These are phyloP conservation scores for Lignosus rhinocerotis DNA, from an alignment of 1,284 basidiomycete genomes.

Conservation along the genomic window DNA sequence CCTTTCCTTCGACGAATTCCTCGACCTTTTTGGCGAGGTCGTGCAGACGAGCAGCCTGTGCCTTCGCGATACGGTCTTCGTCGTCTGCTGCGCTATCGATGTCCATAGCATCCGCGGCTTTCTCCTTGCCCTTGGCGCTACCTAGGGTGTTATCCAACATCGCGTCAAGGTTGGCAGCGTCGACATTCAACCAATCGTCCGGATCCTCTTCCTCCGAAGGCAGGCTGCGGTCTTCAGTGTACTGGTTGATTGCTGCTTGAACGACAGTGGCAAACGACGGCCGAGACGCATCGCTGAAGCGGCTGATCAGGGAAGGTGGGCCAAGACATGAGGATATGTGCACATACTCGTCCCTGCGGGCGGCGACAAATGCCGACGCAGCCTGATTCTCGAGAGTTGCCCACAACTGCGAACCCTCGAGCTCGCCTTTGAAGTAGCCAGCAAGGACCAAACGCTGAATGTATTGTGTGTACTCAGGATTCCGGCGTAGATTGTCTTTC, in stretches of 20 bases:
- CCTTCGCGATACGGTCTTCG: slow-evolving; percentile 53
- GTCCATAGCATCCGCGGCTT: slow-evolving; percentile 41
- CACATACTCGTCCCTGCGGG: slow-evolving; percentile 66
- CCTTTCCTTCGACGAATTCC: slow-evolving; percentile 84
- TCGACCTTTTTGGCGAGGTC: slow-evolving; percentile 83
- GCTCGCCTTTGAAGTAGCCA: slow-evolving; percentile 77
- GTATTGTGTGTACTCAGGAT: slow-evolving; percentile 68
- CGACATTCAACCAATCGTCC: slow-evolving; percentile 74
- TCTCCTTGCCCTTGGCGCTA: slow-evolving; percentile 19
- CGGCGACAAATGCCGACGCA: slow-evolving; percentile 61
- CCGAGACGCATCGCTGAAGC: slow-evolving; percentile 55
- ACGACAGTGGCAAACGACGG: slow-evolving; percentile 76
- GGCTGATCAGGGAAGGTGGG: not conserved
- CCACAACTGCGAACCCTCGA: slow-evolving; percentile 79
- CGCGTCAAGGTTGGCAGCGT: slow-evolving; percentile 64
- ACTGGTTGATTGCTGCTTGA: slow-evolving; percentile 57
- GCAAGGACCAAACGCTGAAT: slow-evolving; percentile 60
- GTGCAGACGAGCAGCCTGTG: slow-evolving; percentile 70
- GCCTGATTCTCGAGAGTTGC: slow-evolving; percentile 72
- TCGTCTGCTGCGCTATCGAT: slow-evolving; percentile 40
- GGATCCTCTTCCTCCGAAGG: slow-evolving; percentile 52
- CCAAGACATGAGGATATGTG: not conserved
- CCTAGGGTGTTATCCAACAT: slow-evolving; percentile 51
- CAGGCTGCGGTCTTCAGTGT: slow-evolving; percentile 22
- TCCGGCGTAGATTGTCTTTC: slow-evolving; percentile 64